These are phyloP conservation scores for Solanum dulcamara DNA, from an alignment of 257 asterid genomes.

Conservation along the genomic window DNA sequence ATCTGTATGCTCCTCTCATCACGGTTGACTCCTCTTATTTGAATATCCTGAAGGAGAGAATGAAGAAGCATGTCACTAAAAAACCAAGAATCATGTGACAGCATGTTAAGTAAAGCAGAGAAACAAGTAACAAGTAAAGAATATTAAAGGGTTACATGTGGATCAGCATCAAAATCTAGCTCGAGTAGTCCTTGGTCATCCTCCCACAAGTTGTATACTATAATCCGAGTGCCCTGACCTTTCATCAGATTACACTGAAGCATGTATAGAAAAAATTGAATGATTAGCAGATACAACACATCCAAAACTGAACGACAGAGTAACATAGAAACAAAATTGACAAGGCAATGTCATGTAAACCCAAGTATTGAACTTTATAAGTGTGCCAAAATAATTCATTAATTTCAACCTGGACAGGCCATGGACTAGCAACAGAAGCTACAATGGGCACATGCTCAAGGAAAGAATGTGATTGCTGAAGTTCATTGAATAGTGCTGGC, in stretches of 20 bases:
- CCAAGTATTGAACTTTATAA: neutral
- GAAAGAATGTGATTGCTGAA: neutral
- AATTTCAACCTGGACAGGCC: neutral
- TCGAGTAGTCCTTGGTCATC: conserved; percentile 85
- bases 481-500: neutral
- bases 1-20: conserved; percentile 79
- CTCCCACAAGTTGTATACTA: conserved; percentile 94
- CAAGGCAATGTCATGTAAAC: neutral
- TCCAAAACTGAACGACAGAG: neutral
- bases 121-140: neutral
- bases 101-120: neutral
- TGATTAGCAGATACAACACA: neutral
- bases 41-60: conserved; percentile 58
- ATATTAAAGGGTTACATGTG: conserved; percentile 36
- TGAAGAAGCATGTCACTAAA: neutral
- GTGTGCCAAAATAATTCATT: neutral
- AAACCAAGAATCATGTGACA: neutral
- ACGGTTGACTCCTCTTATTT: conserved; percentile 93
- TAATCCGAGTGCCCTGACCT: conserved; percentile 74
- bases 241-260: conserved; percentile 63
- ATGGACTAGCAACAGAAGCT: neutral
- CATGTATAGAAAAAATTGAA: neutral
- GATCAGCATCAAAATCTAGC: conserved; percentile 80
- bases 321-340: neutral
- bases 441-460: neutral